Conservation (phyloP, 495 filamentous ascomycete species). For the Tirmania nivea region DNA sequence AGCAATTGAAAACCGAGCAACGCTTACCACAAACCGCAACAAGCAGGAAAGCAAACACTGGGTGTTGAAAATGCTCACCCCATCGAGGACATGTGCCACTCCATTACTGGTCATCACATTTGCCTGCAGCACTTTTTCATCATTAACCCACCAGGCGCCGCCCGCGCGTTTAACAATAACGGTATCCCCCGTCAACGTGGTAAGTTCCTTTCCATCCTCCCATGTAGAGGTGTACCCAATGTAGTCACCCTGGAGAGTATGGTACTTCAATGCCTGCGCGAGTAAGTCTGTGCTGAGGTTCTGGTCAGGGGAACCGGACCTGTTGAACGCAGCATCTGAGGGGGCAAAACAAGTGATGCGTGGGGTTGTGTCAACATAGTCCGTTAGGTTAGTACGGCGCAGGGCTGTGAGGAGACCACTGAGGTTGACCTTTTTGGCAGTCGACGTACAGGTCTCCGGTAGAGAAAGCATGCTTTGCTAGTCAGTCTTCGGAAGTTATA, state of each 20-base stretch:
- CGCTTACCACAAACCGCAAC: background rate
- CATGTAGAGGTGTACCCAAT: slow-evolving; percentile 28
- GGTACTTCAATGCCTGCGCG: slow-evolving; percentile 32
- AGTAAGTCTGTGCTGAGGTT: slow-evolving; percentile 28
- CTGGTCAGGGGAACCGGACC: slow-evolving; percentile 28
- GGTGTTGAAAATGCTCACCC: slow-evolving; percentile 19
- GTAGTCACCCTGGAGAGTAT: slow-evolving; percentile 32
- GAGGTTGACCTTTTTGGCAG: slow-evolving; percentile 29
- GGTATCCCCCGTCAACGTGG: slow-evolving; percentile 26
- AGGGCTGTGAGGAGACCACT: slow-evolving; percentile 38
- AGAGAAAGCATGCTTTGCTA: slow-evolving; percentile 20
- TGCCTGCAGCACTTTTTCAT: slow-evolving; percentile 31
- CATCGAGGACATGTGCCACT: slow-evolving; percentile 44
- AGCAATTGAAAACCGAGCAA: too few relatives aligned
- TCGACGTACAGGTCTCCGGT: slow-evolving; percentile 30
- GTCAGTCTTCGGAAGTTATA: background rate
- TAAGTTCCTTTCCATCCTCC: slow-evolving; percentile 24
- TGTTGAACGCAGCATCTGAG: slow-evolving; percentile 37
- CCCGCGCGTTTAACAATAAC: slow-evolving; percentile 24
- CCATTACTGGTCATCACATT: slow-evolving; percentile 44
- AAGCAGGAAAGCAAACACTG: slow-evolving; percentile 9
- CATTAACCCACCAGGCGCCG: slow-evolving; percentile 26
- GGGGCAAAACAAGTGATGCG: slow-evolving; percentile 45
- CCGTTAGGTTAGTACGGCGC: slow-evolving; percentile 23
- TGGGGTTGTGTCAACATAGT: slow-evolving; percentile 21